Percentiles rank a stretch among this genome's conserved stretches.
Conservation (phyloP, 257 asterid genomes). For the Asclepias syriaca region DNA sequence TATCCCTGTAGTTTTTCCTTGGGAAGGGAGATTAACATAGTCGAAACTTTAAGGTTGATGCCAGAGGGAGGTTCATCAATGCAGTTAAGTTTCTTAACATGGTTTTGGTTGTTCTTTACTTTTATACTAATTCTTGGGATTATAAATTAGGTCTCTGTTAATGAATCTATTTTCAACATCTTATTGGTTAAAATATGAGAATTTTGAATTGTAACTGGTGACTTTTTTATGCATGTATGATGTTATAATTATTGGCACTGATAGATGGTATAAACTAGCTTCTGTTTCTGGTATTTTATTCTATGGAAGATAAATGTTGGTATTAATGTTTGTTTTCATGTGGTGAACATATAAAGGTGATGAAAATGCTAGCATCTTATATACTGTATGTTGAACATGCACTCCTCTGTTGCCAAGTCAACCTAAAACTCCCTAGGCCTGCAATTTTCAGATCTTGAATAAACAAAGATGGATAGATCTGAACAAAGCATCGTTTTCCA, state of each 20-base stretch:
- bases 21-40: background rate
- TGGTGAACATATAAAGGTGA: background rate
- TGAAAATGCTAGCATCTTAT: background rate
- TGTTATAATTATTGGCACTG: background rate
- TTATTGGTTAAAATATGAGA: background rate
- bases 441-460: conserved; percentile 1
- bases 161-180: background rate
- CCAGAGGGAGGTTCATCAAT: background rate
- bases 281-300: background rate
- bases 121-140: background rate
- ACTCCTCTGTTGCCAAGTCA: background rate
- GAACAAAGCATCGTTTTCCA: background rate
- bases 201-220: background rate
- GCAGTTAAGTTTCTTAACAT: background rate
- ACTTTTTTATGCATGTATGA: background rate
- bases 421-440: background rate
- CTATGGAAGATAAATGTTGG: background rate
- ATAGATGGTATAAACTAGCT: background rate
- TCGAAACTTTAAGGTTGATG: background rate
- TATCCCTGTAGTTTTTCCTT: background rate
- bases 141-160: background rate
- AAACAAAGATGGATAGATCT: background rate
- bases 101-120: background rate
- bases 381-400: background rate
- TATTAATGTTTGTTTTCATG: background rate